Evolutionary conservation across 164 flowering plant species (phyloP).

Genomic region (Paratinospora sagittata): DNA sequence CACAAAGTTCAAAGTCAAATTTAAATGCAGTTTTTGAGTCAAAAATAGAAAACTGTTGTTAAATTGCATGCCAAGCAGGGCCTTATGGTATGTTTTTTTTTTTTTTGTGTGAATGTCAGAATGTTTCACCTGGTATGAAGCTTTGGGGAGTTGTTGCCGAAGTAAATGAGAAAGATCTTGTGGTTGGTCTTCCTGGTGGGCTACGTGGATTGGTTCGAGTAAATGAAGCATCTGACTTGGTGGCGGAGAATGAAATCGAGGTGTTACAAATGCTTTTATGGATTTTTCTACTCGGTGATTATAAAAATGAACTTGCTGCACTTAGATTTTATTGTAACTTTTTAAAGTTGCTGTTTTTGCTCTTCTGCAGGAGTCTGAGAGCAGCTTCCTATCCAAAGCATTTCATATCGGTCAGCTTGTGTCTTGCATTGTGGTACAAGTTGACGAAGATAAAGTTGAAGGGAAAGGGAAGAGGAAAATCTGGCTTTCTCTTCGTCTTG

Average conservation of each 20-base stretch:
- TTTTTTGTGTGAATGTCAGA: slow-evolving; percentile 33
- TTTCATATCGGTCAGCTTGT: slow-evolving; percentile 81
- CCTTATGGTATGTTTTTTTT: background rate
- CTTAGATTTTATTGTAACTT: background rate
- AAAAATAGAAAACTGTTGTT: too few species aligned
- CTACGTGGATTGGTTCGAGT: slow-evolving; percentile 82
- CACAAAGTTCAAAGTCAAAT: too few species aligned
- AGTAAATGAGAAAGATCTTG: slow-evolving; percentile 84
- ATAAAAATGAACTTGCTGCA: background rate
- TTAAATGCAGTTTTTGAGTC: too few species aligned
- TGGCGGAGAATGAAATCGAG: slow-evolving; percentile 34
- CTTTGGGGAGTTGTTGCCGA: slow-evolving; percentile 89
- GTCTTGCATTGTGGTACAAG: slow-evolving; percentile 66
- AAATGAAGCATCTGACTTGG: slow-evolving; percentile 64
- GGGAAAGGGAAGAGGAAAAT: slow-evolving; percentile 54
- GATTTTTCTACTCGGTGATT: background rate
- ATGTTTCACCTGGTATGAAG: slow-evolving; percentile 84
- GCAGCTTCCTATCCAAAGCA: slow-evolving; percentile 36
- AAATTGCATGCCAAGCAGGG: too few species aligned
- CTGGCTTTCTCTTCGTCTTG: slow-evolving; percentile 87
- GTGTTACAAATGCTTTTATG: slow-evolving; percentile 13
- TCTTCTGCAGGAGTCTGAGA: slow-evolving; percentile 38
- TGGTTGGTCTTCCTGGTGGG: slow-evolving; percentile 87
- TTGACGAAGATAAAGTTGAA: slow-evolving; percentile 76
- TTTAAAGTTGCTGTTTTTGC: background rate